Evolutionary conservation across 75 land plant genomes (phyloP).

Genomic region (Cunninghamia lanceolata): DNA sequence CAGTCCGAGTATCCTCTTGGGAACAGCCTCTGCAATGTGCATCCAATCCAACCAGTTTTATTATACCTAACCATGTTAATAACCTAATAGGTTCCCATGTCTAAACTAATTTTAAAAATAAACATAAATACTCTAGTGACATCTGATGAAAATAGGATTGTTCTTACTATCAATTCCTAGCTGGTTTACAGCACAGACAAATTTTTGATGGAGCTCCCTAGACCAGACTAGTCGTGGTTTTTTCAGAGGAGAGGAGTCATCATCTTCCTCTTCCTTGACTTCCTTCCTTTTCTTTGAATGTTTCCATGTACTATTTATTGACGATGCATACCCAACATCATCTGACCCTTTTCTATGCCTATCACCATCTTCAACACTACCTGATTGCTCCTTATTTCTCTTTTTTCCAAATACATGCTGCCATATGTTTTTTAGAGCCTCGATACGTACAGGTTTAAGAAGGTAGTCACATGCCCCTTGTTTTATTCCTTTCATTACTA

Average conservation of each 20-base stretch:
- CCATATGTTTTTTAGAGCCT: slow-evolving; percentile 84
- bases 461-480: slow-evolving; percentile 97
- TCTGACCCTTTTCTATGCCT: slow-evolving; percentile 36
- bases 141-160: neutral
- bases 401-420: slow-evolving; percentile 85
- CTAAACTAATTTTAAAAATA: neutral
- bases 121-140: slow-evolving; percentile 2
- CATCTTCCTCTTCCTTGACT: slow-evolving; percentile 67
- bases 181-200: slow-evolving; percentile 85
- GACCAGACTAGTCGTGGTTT: slow-evolving; percentile 97
- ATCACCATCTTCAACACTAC: slow-evolving; percentile 52
- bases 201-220: slow-evolving; percentile 90
- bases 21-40: slow-evolving; percentile 98
- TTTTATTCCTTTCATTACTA: slow-evolving; percentile 85
- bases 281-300: slow-evolving; percentile 53
- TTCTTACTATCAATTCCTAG: slow-evolving; percentile 90
- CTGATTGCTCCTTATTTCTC: slow-evolving; percentile 52
- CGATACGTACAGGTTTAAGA: slow-evolving; percentile 81
- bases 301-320: slow-evolving; percentile 48
- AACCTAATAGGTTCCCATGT: neutral
- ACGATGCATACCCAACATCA: slow-evolving; percentile 56
- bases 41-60: neutral
- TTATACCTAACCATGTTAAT: neutral
- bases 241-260: slow-evolving; percentile 70
- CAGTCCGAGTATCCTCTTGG: slow-evolving; percentile 84